A percentile compares a stretch with the other conserved stretches of the same genome.
phyloP scores from a whole-genome alignment of 1,139 yeast species.

The Blastobotrys indianensis region DNA sequence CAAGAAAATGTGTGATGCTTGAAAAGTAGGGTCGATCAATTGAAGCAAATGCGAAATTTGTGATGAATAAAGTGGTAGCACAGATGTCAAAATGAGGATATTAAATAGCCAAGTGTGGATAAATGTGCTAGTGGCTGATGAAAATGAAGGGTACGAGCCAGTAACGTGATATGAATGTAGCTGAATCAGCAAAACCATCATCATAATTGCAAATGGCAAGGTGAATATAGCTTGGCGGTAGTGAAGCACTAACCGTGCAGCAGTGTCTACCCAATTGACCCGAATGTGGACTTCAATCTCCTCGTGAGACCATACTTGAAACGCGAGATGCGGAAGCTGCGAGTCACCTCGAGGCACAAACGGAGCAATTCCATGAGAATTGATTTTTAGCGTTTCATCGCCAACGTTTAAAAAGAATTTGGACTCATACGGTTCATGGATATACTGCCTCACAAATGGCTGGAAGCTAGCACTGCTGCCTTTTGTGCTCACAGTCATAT shows the following conservation, averaged over 20 bases:
- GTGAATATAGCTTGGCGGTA: constrained; percentile 33
- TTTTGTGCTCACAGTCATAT: constrained; percentile 26
- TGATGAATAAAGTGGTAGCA: too few species aligned
- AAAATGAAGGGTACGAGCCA: constrained; percentile 40
- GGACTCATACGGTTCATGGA: constrained; percentile 58
- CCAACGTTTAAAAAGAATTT: constrained; percentile 63
- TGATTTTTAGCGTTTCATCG: constrained; percentile 36
- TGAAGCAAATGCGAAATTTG: constrained; percentile 22
- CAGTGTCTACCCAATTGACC: constrained; percentile 33
- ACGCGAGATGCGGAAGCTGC: constrained; percentile 25
- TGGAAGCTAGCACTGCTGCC: constrained; percentile 48
- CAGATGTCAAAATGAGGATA: too few species aligned
- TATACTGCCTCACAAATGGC: constrained; percentile 61
- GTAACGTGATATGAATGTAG: constrained; percentile 17
- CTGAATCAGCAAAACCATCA: constrained; percentile 26
- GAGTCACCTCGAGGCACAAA: constrained; percentile 52
- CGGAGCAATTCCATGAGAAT: constrained; percentile 72
- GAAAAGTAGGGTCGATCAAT: constrained; percentile 33
- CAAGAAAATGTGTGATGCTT: constrained; percentile 38
- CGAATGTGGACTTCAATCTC: constrained; percentile 25
- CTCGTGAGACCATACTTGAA: constrained; percentile 36
- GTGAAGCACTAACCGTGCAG: constrained; percentile 32
- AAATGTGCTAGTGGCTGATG: too few species aligned
- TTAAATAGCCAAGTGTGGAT: too few species aligned
- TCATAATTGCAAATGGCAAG: constrained; percentile 30